Evolutionary conservation across 805 yeast genomes (phyloP).

Genomic region (Diddensiella caesifluorescens): DNA sequence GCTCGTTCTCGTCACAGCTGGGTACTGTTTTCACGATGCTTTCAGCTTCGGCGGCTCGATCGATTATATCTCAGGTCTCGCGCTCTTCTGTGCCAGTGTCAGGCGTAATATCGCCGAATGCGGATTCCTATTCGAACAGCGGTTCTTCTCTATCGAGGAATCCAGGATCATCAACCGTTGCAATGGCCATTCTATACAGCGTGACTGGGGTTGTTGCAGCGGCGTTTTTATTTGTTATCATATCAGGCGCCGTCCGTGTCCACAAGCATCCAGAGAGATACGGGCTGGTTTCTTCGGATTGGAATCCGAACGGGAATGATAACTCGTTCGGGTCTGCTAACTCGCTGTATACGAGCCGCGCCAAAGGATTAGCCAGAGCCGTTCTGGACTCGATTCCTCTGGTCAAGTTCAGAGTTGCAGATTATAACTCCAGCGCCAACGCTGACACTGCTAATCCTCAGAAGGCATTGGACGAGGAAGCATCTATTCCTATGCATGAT

Average conservation of each 20-base stretch:
- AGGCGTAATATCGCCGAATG: constrained; percentile 6
- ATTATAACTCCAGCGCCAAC: background rate
- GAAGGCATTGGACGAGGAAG: background rate
- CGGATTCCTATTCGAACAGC: constrained; percentile 2
- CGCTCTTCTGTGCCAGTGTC: constrained; percentile 6
- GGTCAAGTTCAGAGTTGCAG: constrained; percentile 22
- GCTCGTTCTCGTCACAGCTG: constrained; percentile 18
- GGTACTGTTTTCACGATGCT: constrained; percentile 25
- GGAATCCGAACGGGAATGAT: constrained; percentile 5
- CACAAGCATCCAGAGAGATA: constrained; percentile 35
- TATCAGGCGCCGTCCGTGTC: constrained; percentile 32
- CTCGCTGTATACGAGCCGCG: constrained; percentile 21
- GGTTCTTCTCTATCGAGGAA: background rate
- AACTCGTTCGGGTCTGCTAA: constrained; percentile 16
- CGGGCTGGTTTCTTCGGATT: constrained; percentile 19
- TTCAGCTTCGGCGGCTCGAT: constrained; percentile 14
- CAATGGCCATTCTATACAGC: constrained; percentile 30
- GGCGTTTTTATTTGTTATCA: constrained; percentile 27
- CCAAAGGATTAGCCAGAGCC: constrained; percentile 34
- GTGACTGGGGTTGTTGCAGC: constrained; percentile 29
- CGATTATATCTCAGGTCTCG: constrained; percentile 13
- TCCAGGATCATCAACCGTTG: constrained; percentile 20
- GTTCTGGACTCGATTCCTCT: constrained; percentile 35
- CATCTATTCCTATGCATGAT: background rate
- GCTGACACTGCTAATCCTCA: background rate